These are phyloP conservation scores for Pisolithus albus DNA, from an alignment of 768 basidiomycete genomes.

Conservation along the genomic window DNA sequence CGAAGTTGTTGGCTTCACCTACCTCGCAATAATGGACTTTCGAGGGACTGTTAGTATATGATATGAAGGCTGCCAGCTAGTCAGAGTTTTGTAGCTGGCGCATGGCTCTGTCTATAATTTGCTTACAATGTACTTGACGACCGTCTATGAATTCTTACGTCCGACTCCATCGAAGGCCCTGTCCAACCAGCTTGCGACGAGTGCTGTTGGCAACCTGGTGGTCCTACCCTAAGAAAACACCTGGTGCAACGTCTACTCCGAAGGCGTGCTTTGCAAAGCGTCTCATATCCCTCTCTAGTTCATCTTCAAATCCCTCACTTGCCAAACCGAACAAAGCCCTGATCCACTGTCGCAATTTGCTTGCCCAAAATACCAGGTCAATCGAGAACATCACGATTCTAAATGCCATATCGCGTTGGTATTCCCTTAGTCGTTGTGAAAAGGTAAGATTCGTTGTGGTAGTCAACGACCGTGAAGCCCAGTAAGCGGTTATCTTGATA, in stretches of 20 bases:
- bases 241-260: slow-evolving; percentile 64
- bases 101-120: no score
- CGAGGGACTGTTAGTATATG: no score
- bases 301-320: slow-evolving; percentile 65
- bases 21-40: not conserved
- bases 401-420: slow-evolving; percentile 58
- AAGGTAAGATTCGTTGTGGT: slow-evolving; percentile 38
- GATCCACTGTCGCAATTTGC: slow-evolving; percentile 46
- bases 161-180: no score
- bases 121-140: no score
- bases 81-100: no score
- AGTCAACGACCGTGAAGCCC: slow-evolving; percentile 65
- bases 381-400: slow-evolving; percentile 55
- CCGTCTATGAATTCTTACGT: no score
- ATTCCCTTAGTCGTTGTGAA: slow-evolving; percentile 40
- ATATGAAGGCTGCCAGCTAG: no score
- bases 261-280: slow-evolving; percentile 72
- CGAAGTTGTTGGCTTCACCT: slow-evolving; percentile 20
- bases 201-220: not conserved
- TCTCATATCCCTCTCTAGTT: slow-evolving; percentile 68
- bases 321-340: slow-evolving; percentile 33
- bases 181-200: no score
- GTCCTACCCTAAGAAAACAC: slow-evolving; percentile 45
- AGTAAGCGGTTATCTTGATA: slow-evolving; percentile 82
- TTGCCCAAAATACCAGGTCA: slow-evolving; percentile 68